Conservation (phyloP, 208 protist genomes). For the Leishmania tarentolae region DNA sequence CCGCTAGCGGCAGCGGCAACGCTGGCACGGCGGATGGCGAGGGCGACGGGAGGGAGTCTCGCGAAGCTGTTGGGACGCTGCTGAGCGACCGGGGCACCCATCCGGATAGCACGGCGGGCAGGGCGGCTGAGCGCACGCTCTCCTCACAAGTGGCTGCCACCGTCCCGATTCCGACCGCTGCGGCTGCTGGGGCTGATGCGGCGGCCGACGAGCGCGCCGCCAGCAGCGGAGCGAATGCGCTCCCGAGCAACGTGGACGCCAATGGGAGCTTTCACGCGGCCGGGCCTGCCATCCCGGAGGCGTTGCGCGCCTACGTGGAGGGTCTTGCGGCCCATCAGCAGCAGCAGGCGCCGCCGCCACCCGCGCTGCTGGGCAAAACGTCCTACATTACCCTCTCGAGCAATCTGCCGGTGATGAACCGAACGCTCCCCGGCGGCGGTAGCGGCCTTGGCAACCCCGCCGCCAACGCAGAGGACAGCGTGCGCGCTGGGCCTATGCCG, state of each 20-base stretch:
- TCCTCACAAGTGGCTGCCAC: neutral
- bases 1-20: neutral
- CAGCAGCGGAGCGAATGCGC: neutral
- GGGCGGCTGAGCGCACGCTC: neutral
- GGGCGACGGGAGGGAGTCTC: neutral
- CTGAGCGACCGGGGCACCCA: slow-evolving; percentile 7
- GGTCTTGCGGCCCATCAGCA: slow-evolving; percentile 24
- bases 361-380: slow-evolving; percentile 27
- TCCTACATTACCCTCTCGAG: slow-evolving; percentile 19
- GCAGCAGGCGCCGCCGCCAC: slow-evolving; percentile 31
- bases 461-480: neutral
- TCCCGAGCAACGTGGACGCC: neutral
- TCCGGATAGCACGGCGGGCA: neutral
- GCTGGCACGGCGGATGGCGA: neutral
- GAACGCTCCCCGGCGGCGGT: slow-evolving; percentile 4
- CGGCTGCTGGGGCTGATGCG: neutral
- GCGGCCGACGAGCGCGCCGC: neutral
- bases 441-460: neutral
- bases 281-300: slow-evolving; percentile 23
- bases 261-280: slow-evolving; percentile 26
- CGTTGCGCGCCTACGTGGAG: slow-evolving; percentile 28
- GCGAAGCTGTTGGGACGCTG: neutral
- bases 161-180: neutral
- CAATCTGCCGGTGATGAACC: slow-evolving; percentile 21
- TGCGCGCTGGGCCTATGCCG: neutral